phyloP scores from a whole-genome alignment of 495 filamentous ascomycete genomes.

The Astrothelium subdiscretum region DNA sequence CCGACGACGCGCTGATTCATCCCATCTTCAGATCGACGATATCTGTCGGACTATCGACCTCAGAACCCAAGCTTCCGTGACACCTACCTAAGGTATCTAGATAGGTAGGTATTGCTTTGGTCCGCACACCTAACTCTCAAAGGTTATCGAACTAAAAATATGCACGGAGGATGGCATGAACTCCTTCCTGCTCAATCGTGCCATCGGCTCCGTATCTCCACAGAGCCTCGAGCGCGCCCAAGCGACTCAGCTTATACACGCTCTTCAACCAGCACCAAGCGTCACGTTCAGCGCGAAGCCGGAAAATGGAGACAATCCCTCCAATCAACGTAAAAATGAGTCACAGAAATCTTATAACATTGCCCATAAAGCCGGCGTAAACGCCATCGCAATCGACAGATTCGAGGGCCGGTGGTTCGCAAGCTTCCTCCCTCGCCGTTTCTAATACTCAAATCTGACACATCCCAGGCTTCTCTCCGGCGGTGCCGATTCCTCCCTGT shows the following conservation, averaged over 20 bases:
- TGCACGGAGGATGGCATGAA: conserved; percentile 50
- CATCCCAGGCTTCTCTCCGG: conserved; percentile 61
- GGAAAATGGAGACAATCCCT: conserved; percentile 6
- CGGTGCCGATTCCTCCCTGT: conserved; percentile 65
- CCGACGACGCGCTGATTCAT: too few relatives aligned
- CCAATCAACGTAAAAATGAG: not conserved
- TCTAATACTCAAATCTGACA: conserved; percentile 4
- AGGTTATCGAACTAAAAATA: not conserved
- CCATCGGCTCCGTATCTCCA: conserved; percentile 50
- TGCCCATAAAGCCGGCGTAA: conserved; percentile 68
- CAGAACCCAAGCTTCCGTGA: too few relatives aligned
- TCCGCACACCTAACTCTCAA: too few relatives aligned
- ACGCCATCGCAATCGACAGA: conserved; percentile 59
- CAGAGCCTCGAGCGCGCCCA: conserved; percentile 51
- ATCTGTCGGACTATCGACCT: too few relatives aligned
- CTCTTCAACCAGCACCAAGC: conserved; percentile 49
- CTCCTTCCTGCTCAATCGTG: conserved; percentile 61
- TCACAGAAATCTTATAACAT: conserved; percentile 6
- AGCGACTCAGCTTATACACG: conserved; percentile 46
- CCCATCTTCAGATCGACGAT: too few relatives aligned
- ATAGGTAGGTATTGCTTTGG: too few relatives aligned
- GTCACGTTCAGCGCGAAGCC: conserved; percentile 54
- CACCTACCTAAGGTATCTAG: too few relatives aligned
- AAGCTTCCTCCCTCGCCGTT: not conserved
- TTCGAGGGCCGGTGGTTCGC: conserved; percentile 68